These are phyloP conservation scores for Lactarius psammicola DNA, from an alignment of 768 basidiomycete species.

Conservation along the genomic window DNA sequence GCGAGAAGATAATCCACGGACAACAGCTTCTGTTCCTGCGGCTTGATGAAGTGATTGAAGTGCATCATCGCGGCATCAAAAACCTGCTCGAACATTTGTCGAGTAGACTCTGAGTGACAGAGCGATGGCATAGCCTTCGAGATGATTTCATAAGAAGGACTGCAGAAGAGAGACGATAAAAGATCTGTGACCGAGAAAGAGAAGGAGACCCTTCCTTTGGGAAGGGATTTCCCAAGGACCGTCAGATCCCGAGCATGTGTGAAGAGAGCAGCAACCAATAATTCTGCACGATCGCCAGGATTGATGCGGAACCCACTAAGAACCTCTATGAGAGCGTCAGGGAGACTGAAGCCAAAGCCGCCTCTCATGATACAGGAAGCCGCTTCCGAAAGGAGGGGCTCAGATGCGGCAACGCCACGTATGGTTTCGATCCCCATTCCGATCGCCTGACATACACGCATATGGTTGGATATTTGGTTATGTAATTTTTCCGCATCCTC, in stretches of 20 bases:
- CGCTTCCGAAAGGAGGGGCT: not conserved
- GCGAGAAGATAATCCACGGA: too few species aligned
- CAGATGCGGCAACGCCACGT: not conserved
- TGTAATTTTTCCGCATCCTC: not conserved
- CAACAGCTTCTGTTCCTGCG: not conserved
- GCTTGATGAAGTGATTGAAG: not conserved
- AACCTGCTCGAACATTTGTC: too few species aligned
- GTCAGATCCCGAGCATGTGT: not conserved
- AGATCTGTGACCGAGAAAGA: not conserved
- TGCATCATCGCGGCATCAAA: too few species aligned
- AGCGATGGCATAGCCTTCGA: too few species aligned
- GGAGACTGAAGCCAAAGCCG: not conserved
- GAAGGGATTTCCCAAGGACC: not conserved
- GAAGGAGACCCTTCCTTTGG: not conserved
- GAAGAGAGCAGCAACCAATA: not conserved
- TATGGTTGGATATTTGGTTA: not conserved
- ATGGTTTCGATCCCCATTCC: not conserved
- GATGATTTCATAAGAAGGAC: too few species aligned
- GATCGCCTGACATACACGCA: not conserved
- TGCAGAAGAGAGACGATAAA: not conserved
- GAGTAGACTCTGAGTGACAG: too few species aligned
- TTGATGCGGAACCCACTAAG: not conserved
- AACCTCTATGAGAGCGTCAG: not conserved
- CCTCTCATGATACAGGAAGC: not conserved
- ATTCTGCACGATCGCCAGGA: not conserved